Evolutionary conservation across 2,329 filamentous ascomycete genomes (phyloP).

Genomic region (Trichophaea hybrida): DNA sequence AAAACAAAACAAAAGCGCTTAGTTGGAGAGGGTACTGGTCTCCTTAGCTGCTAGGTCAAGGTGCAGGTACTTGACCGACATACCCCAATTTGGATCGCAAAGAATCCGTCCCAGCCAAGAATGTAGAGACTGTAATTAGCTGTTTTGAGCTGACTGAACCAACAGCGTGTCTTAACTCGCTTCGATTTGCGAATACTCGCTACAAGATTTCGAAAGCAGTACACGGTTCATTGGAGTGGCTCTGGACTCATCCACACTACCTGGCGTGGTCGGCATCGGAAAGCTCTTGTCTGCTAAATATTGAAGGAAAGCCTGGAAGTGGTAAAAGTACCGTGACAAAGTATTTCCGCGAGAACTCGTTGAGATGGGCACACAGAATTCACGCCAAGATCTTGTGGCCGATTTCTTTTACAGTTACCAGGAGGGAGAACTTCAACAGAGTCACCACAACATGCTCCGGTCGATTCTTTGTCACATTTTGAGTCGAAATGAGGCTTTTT

Average conservation of each 20-base stretch:
- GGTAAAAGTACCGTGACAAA: slow-evolving; percentile 3
- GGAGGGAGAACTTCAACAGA: not conserved
- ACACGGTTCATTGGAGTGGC: not conserved
- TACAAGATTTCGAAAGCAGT: not conserved
- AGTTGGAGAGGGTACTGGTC: no score
- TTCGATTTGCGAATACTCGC: not conserved
- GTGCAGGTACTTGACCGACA: no score
- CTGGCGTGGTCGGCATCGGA: not conserved
- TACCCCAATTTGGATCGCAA: no score
- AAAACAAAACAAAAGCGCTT: no score
- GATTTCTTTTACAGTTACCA: slow-evolving; percentile 1
- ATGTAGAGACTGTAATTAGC: no score
- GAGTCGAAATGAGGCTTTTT: not conserved
- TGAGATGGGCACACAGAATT: not conserved
- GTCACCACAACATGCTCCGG: not conserved
- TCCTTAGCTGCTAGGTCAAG: no score
- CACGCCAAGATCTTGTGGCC: not conserved
- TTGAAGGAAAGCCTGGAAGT: slow-evolving; percentile 3
- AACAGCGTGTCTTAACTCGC: not conserved
- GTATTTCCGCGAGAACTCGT: not conserved
- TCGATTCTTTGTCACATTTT: not conserved
- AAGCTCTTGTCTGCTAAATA: not conserved
- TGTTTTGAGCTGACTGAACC: no score
- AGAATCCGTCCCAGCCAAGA: no score
- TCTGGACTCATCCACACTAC: not conserved